A percentile compares a stretch with the other conserved stretches of the same genome.
These are phyloP conservation scores for Ophiostoma piceae DNA, from an alignment of 2,329 filamentous ascomycete genomes.

Conservation along the genomic window DNA sequence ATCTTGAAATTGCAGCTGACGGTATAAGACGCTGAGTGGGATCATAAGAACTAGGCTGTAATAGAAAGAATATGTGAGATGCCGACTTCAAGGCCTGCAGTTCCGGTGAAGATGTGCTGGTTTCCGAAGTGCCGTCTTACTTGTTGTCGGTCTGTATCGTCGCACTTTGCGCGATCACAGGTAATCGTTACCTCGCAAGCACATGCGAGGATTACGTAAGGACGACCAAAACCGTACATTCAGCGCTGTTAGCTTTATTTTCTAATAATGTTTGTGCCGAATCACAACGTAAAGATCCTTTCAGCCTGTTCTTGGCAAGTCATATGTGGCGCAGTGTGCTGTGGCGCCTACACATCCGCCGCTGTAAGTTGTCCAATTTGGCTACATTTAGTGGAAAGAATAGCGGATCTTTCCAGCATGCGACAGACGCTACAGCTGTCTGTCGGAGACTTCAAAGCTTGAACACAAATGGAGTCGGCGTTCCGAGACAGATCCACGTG, in stretches of 20 bases:
- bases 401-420: neutral
- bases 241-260: neutral
- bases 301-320: neutral
- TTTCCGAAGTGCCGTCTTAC: neutral
- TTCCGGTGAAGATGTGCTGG: neutral
- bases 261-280: neutral
- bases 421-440: neutral
- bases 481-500: neutral
- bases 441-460: constrained; percentile 1
- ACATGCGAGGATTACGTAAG: neutral
- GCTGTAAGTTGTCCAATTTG: neutral
- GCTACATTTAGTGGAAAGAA: neutral
- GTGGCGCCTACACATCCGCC: neutral
- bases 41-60: neutral
- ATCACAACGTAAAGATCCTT: neutral
- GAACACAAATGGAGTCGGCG: neutral
- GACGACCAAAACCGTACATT: neutral
- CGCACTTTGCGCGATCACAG: neutral
- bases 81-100: neutral
- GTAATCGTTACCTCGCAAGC: neutral
- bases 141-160: neutral
- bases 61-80: neutral
- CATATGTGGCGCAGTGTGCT: neutral
- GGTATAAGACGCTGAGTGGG: neutral
- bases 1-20: neutral